These are phyloP conservation scores for Filosporella fistucella DNA, from an alignment of 495 filamentous ascomycete genomes.

Conservation along the genomic window DNA sequence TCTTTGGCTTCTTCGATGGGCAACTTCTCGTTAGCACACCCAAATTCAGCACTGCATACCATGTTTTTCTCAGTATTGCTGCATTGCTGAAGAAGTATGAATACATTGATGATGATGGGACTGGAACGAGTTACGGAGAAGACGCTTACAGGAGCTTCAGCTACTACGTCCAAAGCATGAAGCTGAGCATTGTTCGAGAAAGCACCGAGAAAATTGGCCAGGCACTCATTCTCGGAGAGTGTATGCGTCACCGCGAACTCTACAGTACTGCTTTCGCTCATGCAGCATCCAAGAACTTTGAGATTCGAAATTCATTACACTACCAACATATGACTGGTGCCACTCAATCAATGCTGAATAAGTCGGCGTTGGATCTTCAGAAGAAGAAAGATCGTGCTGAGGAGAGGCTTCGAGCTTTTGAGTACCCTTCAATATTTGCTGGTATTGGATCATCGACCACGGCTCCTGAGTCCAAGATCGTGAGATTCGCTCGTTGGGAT, in stretches of 20 bases:
- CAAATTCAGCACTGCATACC: conserved; percentile 61
- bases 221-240: conserved; percentile 80
- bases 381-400: conserved; percentile 62
- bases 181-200: conserved; percentile 71
- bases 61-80: conserved; percentile 68
- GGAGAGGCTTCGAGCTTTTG: conserved; percentile 68
- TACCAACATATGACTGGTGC: conserved; percentile 60
- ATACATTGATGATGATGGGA: conserved; percentile 76
- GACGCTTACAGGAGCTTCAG: conserved; percentile 68
- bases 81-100: conserved; percentile 65
- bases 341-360: conserved; percentile 76
- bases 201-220: conserved; percentile 91
- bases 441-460: conserved; percentile 79
- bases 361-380: conserved; percentile 73
- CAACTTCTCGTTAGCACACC: conserved; percentile 77
- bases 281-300: conserved; percentile 74
- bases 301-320: conserved; percentile 61
- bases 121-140: conserved; percentile 79
- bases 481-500: conserved; percentile 85
- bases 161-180: conserved; percentile 69
- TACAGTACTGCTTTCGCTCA: conserved; percentile 92
- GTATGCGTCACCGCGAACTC: conserved; percentile 72
- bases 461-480: conserved; percentile 62
- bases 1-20: conserved; percentile 83
- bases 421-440: conserved; percentile 88